Conservation (phyloP, 2,329 filamentous ascomycete species). For the Colletotrichum shisoi region DNA sequence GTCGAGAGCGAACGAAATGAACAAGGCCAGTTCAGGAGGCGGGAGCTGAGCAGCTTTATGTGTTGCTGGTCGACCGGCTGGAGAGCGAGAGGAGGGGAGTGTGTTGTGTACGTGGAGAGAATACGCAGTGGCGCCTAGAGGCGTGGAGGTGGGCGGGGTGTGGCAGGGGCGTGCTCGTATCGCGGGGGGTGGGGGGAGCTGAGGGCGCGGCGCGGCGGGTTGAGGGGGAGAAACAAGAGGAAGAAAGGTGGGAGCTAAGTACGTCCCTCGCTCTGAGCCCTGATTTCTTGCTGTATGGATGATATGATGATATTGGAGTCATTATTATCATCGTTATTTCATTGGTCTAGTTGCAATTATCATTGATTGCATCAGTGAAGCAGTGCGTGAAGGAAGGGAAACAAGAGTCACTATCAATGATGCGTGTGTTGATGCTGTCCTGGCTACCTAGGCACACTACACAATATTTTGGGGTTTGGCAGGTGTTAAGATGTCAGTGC, state of each 20-base stretch:
- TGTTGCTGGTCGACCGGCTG: constrained; percentile 26
- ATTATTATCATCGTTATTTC: not conserved
- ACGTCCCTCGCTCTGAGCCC: not conserved
- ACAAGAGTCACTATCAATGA: not conserved
- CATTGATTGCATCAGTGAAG: too few relatives aligned
- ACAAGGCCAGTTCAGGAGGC: constrained; percentile 33
- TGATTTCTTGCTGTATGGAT: constrained; percentile 4
- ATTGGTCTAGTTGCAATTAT: too few relatives aligned
- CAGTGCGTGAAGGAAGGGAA: constrained; percentile 11
- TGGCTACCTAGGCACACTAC: not conserved
- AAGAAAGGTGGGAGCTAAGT: not conserved
- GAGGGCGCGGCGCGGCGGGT: constrained; percentile 19
- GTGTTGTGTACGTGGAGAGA: constrained; percentile 39
- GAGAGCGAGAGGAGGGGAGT: constrained; percentile 34
- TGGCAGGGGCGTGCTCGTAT: constrained; percentile 39
- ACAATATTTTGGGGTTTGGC: not conserved
- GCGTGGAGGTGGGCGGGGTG: constrained; percentile 37
- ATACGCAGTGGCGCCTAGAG: constrained; percentile 35
- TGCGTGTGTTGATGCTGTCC: not conserved
- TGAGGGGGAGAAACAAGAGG: constrained; percentile 27
- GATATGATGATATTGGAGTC: constrained; percentile 9
- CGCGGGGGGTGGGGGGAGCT: constrained; percentile 13
- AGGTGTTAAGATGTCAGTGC: constrained; percentile 1
- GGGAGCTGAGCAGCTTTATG: constrained; percentile 42
- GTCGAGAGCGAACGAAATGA: constrained; percentile 33